phyloP scores from a whole-genome alignment of 179 eudicot species.

The Camellia oleifera region DNA sequence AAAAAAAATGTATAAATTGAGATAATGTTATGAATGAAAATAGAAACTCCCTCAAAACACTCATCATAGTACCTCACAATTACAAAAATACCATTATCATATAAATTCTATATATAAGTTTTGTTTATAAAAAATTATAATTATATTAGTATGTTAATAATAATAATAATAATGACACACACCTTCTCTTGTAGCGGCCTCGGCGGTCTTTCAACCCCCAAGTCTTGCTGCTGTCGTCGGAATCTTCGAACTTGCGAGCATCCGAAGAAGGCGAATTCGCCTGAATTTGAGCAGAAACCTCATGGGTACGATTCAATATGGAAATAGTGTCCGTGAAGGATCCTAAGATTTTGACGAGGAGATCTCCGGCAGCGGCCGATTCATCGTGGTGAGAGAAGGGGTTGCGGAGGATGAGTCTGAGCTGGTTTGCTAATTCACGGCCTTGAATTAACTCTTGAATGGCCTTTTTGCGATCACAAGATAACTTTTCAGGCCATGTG shows the following conservation, averaged over 20 bases:
- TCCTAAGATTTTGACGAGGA: neutral
- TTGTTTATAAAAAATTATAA: no score
- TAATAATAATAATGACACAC: neutral
- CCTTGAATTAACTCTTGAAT: conserved; percentile 8
- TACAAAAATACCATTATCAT: no score
- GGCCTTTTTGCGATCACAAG: neutral
- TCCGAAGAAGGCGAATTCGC: neutral
- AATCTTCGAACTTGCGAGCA: conserved; percentile 22
- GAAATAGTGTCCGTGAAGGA: conserved; percentile 15
- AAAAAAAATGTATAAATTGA: neutral
- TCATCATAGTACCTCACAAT: no score
- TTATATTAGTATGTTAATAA: no score
- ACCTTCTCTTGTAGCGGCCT: conserved; percentile 79
- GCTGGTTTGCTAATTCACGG: conserved; percentile 11
- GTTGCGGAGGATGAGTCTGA: neutral
- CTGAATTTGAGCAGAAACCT: neutral
- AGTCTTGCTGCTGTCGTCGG: conserved; percentile 26
- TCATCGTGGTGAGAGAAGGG: neutral
- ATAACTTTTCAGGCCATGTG: neutral
- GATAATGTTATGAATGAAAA: no score
- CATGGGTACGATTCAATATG: neutral
- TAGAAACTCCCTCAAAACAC: no score
- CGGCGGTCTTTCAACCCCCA: conserved; percentile 34
- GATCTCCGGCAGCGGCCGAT: conserved; percentile 3
- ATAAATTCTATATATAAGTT: no score